Base-by-base conservation (phyloP, 2,329 filamentous ascomycete genomes). In the Epichloe gansuensis region DNA sequence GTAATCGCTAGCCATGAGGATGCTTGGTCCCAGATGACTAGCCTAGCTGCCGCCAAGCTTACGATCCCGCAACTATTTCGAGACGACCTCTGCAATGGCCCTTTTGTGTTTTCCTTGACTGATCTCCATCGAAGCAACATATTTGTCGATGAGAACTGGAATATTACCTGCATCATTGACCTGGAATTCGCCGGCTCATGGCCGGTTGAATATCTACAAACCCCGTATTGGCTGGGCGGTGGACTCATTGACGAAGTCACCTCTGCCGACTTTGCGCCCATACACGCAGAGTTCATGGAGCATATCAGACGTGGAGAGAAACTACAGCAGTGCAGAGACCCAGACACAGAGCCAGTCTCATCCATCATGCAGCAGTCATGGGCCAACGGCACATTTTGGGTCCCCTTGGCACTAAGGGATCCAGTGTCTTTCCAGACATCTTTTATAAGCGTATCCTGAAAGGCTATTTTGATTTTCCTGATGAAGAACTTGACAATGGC, bases 41-140 rank as follows among this genome's bases (percentile, higher is more conserved):
- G 31, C 35, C 15, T 46, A 5, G 45, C 31, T 23, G 31, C 1
- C 11, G 39, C 39, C 1, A 42, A 42, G 11, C 9, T 17, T 42
- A 1, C 21, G 6, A 23, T 42, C 39, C 39, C 39, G 17, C 39
- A 42, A 23, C 51, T 60, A 15, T 57, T 67, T 45, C 48, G 55
- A 50, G 59, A 45, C 31, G 56, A 62, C 8, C 48, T 57, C 23
- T 15, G 45, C 15, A 46, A 63, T 21, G 62, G 63, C 13, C 62
- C 63, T 13, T 67, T 63, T 56, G 50, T 55, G 50, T 59, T 66
- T 45, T 46, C 48, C 42, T 52, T 68, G 35, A 65, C 63, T 46
- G 62, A 68, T 53, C 56, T 68, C 23, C 60, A 66, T 56, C 57
- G 52, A 52, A 67, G 63, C 46, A 67, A 68, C 48, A 64, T 68